Evolutionary conservation across 2,329 filamentous ascomycete species (phyloP).

Genomic region (Botryotinia globosa): DNA sequence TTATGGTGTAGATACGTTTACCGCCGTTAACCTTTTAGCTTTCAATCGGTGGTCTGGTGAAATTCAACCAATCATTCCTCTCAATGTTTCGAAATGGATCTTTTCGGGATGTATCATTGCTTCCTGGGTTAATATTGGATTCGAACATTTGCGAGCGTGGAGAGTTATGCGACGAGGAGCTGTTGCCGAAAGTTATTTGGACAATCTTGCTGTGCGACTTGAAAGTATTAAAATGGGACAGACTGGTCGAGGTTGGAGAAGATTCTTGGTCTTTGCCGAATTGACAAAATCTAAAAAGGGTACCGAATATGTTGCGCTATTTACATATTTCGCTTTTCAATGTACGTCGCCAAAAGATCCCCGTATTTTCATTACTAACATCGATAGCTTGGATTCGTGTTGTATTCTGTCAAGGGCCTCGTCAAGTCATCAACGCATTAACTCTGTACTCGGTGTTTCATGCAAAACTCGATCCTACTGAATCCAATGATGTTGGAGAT

Average conservation of each 20-base stretch:
- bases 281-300: slow-evolving; percentile 71
- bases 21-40: slow-evolving; percentile 82
- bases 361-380: slow-evolving; percentile 23
- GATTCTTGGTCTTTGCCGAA: slow-evolving; percentile 73
- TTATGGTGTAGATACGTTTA: slow-evolving; percentile 89
- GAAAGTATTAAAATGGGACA: slow-evolving; percentile 75
- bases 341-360: slow-evolving; percentile 43
- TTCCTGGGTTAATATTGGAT: slow-evolving; percentile 78
- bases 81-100: slow-evolving; percentile 86
- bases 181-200: slow-evolving; percentile 87
- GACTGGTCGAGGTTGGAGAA: slow-evolving; percentile 73
- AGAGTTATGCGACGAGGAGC: slow-evolving; percentile 81
- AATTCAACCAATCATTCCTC: slow-evolving; percentile 73
- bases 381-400: slow-evolving; percentile 76
- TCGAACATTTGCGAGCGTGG: slow-evolving; percentile 75
- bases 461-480: slow-evolving; percentile 64
- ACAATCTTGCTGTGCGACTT: slow-evolving; percentile 78
- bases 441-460: slow-evolving; percentile 83
- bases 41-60: slow-evolving; percentile 88
- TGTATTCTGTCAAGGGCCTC: slow-evolving; percentile 85
- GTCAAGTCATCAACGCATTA: slow-evolving; percentile 85
- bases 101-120: slow-evolving; percentile 90
- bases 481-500: slow-evolving; percentile 54
- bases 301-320: slow-evolving; percentile 69
- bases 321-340: slow-evolving; percentile 67